Evolutionary conservation across 306 rosid species (phyloP), one percentile per base, ranked within the genome.

Genomic region (Casuarina cunninghamiana): DNA sequence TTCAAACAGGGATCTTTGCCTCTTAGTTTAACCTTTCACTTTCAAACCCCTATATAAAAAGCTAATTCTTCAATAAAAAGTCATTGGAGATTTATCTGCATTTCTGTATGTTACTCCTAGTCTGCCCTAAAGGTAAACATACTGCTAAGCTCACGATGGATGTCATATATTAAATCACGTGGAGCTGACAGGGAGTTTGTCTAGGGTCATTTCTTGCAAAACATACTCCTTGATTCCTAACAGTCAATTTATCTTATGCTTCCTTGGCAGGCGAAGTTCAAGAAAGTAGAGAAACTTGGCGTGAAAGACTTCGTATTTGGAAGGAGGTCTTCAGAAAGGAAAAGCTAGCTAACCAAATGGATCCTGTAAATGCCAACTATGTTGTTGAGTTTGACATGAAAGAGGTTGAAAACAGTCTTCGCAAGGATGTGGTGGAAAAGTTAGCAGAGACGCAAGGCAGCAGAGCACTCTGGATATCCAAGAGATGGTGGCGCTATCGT

Each of bases 401-500:
- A 82, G 98, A 95, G 91, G 98, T 95, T 82, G 97, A 95, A 85
- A 84, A 86, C 50, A 95, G 97, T 88, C 97, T 95, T 76, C 97
- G 90, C 71, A 91, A 91, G 84, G 96, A 92, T 79, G 90, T 90
- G 75, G 92, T 84, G 81, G 97, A 88, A 77, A 95, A 87, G 79
- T 81, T 69, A 45, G 73, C 89, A 19, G 79, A 84, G 65, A 78
- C 92, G 43, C 91, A 80, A 73, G 97, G 97, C 86, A 83, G 89
- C 73, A 91, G 97, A 84, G 93, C 85, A 7, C 75, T 91, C 35
- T 95, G 98, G 98, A 91, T 92, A 79, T 83, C 97, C 57, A 93
- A 95, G 90, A 88, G 98, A 89, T 95, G 98, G 98, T 95, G 97
- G 98, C 82, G 75, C 32, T 93, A 93, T 89, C 97, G 98, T 75